Conservation (phyloP, 2,329 filamentous ascomycete genomes). For the Ceratocystis papillata region DNA sequence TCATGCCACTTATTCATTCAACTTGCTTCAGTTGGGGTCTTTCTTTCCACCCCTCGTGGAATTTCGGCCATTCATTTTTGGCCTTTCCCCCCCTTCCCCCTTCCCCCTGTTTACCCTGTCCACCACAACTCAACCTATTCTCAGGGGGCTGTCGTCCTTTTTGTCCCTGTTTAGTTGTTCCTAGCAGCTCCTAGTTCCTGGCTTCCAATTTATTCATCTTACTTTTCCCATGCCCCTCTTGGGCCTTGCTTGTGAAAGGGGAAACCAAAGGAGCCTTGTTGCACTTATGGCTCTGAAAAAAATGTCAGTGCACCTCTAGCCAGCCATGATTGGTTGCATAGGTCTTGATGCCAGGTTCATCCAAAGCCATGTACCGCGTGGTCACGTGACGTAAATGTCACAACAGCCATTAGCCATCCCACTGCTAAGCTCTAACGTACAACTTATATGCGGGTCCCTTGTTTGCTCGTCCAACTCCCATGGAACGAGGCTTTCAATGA, state of each 20-base stretch:
- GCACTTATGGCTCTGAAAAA: slow-evolving; percentile 8
- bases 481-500: slow-evolving; percentile 14
- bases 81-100: not conserved
- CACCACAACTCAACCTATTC: not conserved
- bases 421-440: not conserved
- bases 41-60: not conserved
- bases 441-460: slow-evolving; percentile 5
- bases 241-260: slow-evolving; percentile 18
- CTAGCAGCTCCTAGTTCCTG: slow-evolving; percentile 35
- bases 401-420: not conserved
- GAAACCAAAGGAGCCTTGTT: slow-evolving; percentile 18
- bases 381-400: not conserved
- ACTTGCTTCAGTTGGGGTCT: not conserved
- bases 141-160: slow-evolving; percentile 10
- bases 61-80: slow-evolving; percentile 8
- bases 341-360: not conserved
- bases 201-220: slow-evolving; percentile 29
- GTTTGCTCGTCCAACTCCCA: slow-evolving; percentile 10
- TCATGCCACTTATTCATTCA: not conserved
- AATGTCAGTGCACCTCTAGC: slow-evolving; percentile 14
- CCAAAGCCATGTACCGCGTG: slow-evolving; percentile 6
- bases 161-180: slow-evolving; percentile 34
- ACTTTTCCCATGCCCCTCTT: slow-evolving; percentile 5
- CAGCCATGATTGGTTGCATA: slow-evolving; percentile 1
- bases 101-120: not conserved